Evolutionary conservation across 2,329 filamentous ascomycete species (phyloP).

Genomic region (Phyllosticta paracitricarpa): DNA sequence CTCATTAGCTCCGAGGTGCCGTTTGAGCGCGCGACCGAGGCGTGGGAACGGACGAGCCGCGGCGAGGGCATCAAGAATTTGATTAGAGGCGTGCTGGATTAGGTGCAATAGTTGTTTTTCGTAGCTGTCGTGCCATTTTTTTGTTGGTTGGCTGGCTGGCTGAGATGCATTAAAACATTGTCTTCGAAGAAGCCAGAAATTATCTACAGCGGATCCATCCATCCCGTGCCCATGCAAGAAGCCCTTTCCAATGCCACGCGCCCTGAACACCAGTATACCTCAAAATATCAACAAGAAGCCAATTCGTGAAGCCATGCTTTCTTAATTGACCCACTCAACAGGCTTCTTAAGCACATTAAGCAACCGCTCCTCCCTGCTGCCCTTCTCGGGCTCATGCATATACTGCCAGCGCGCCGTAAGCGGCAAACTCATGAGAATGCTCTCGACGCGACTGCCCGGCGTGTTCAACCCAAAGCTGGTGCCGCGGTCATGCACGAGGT

Average conservation of each 20-base stretch:
- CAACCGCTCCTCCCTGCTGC: constrained; percentile 67
- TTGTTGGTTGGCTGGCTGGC: not conserved
- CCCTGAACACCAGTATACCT: not conserved
- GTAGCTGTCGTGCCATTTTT: not conserved
- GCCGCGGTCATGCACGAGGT: constrained; percentile 90
- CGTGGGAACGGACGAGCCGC: constrained; percentile 23
- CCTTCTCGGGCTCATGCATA: constrained; percentile 76
- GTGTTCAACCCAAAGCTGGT: constrained; percentile 92
- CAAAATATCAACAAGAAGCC: not conserved
- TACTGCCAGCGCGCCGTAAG: constrained; percentile 91
- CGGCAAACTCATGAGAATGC: constrained; percentile 93
- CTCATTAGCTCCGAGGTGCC: constrained; percentile 21
- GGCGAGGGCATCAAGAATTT: constrained; percentile 27
- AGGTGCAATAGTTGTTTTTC: not conserved
- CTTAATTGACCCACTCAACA: constrained; percentile 42
- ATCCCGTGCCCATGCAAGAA: no score
- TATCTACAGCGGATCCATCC: no score
- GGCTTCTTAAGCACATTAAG: constrained; percentile 59
- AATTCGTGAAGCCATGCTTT: not conserved
- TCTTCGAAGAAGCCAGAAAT: no score
- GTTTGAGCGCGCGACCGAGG: constrained; percentile 21
- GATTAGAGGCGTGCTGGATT: constrained; percentile 20
- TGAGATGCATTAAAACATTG: no score
- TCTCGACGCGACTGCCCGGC: constrained; percentile 83
- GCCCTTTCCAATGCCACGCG: no score